phyloP scores from a whole-genome alignment of 805 yeast genomes.

The Hanseniaspora singularis region DNA sequence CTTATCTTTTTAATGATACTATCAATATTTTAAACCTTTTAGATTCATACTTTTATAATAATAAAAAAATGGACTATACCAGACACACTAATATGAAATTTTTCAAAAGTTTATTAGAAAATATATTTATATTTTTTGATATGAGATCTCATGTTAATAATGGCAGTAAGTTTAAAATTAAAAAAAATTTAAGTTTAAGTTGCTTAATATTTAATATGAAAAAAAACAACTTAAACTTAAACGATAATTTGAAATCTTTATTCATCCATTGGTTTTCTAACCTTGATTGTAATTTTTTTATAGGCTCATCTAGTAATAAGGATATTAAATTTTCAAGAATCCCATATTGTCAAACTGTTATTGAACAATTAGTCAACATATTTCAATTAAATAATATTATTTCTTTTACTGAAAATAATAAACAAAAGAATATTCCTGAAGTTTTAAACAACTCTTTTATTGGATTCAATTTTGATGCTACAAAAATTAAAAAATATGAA shows the following conservation, averaged over 20 bases:
- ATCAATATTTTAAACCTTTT: neutral
- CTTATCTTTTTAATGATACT: neutral
- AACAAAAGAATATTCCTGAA: neutral
- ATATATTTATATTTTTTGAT: slow-evolving; percentile 3
- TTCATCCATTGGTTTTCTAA: neutral
- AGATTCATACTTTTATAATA: slow-evolving; percentile 4
- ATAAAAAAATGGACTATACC: slow-evolving; percentile 13
- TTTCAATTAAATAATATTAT: neutral
- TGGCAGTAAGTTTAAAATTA: neutral
- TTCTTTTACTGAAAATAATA: neutral
- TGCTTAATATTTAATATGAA: neutral
- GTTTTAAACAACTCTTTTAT: neutral
- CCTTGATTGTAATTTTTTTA: neutral
- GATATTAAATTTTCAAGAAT: neutral
- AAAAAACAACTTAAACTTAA: neutral
- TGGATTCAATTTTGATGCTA: slow-evolving; percentile 1
- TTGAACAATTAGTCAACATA: slow-evolving; percentile 1
- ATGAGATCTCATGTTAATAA: neutral
- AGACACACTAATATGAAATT: slow-evolving; percentile 11
- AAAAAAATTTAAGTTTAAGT: neutral
- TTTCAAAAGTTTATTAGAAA: slow-evolving; percentile 5
- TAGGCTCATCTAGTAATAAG: neutral
- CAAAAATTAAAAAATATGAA: neutral
- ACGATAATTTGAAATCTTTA: neutral
- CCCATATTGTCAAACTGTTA: neutral